phyloP scores from a whole-genome alignment of 1,139 yeast species.

The Protomyces lactucae-debilis region DNA sequence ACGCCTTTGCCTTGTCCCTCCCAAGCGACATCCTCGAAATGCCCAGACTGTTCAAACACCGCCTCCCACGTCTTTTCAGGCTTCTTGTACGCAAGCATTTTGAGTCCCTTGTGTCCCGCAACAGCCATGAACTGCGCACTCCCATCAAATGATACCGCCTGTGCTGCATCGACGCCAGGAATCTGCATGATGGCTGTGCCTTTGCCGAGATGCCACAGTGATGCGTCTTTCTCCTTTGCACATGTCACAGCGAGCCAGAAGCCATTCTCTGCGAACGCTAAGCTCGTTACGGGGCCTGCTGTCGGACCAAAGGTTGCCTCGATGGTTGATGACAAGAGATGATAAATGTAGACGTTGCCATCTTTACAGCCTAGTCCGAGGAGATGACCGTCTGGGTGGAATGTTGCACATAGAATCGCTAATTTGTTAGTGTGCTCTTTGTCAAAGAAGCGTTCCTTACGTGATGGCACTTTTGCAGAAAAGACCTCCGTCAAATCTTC shows the following conservation, averaged over 20 bases:
- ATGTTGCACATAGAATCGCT: slow-evolving; percentile 39
- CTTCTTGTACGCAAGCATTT: slow-evolving; percentile 22
- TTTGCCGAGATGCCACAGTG: slow-evolving; percentile 35
- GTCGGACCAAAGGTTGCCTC: slow-evolving; percentile 43
- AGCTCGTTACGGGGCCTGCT: slow-evolving; percentile 39
- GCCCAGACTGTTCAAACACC: slow-evolving; percentile 2
- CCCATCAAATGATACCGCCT: slow-evolving; percentile 46
- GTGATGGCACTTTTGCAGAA: not conserved
- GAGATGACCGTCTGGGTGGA: slow-evolving; percentile 66
- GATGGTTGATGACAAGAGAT: slow-evolving; percentile 44
- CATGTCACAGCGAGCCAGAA: slow-evolving; percentile 51
- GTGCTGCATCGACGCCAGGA: slow-evolving; percentile 31
- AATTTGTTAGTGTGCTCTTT: not conserved
- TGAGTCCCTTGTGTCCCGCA: slow-evolving; percentile 28
- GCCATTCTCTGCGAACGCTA: slow-evolving; percentile 63
- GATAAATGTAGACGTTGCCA: slow-evolving; percentile 46
- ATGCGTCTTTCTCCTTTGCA: slow-evolving; percentile 34
- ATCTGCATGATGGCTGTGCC: slow-evolving; percentile 35
- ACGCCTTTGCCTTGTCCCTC: slow-evolving; percentile 9
- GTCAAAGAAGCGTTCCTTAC: not conserved
- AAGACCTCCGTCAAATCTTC: not conserved
- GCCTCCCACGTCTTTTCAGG: slow-evolving; percentile 24
- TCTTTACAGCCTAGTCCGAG: slow-evolving; percentile 48
- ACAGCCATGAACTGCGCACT: slow-evolving; percentile 40
- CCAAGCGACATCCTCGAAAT: slow-evolving; percentile 18